Evolutionary conservation across 2,329 filamentous ascomycete species (phyloP).

Genomic region (Phyllosticta ampelicida): DNA sequence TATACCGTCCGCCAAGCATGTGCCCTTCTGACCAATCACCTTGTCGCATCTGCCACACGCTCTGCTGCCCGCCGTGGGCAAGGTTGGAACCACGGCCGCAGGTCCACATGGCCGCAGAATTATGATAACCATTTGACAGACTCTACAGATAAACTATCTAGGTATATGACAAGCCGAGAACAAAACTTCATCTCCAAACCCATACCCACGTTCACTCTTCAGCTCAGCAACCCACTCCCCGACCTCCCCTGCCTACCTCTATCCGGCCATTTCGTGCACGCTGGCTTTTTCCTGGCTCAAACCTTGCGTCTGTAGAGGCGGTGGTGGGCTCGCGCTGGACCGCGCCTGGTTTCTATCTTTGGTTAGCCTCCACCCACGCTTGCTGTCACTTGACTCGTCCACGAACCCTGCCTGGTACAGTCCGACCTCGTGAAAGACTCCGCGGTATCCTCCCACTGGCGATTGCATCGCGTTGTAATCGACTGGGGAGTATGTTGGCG

Average conservation of each 20-base stretch:
- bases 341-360: neutral
- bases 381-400: neutral
- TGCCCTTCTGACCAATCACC: neutral
- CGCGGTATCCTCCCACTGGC: neutral
- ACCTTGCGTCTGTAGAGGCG: constrained; percentile 1
- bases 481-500: constrained; percentile 4
- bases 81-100: neutral
- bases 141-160: neutral
- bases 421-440: constrained; percentile 8
- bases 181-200: neutral
- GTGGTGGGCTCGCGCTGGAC: constrained; percentile 4
- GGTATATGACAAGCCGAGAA: neutral
- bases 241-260: neutral
- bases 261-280: constrained; percentile 10
- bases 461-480: neutral
- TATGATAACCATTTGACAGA: neutral
- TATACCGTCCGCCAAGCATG: neutral
- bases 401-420: constrained; percentile 1
- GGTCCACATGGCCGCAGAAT: neutral
- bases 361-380: neutral
- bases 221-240: neutral
- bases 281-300: neutral
- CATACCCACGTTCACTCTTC: neutral
- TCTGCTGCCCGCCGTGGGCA: neutral
- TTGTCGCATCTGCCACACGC: neutral